These are phyloP conservation scores for Gossypium schwendimanii DNA, from an alignment of 441 rosid species.

Conservation along the genomic window DNA sequence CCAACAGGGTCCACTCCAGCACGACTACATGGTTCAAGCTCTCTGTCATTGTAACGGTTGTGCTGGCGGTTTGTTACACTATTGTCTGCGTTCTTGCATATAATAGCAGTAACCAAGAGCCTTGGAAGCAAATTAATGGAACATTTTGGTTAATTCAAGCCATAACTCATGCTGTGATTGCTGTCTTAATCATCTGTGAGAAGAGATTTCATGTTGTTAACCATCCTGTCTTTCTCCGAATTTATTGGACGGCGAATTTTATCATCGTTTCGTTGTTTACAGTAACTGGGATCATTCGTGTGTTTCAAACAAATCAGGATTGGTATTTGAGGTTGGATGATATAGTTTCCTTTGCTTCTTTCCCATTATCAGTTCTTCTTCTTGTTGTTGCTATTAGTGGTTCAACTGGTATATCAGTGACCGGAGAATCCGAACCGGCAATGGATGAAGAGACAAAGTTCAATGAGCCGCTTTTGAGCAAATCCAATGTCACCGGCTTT, in stretches of 20 bases:
- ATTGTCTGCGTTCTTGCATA: constrained; percentile 43
- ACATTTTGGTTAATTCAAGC: constrained; percentile 70
- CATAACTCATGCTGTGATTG: constrained; percentile 50
- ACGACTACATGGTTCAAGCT: constrained; percentile 46
- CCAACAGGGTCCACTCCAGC: constrained; percentile 22
- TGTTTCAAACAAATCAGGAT: constrained; percentile 20
- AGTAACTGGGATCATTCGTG: constrained; percentile 45
- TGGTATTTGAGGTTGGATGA: constrained; percentile 42
- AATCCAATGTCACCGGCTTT: constrained; percentile 44
- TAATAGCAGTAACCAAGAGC: constrained; percentile 24
- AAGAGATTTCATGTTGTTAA: constrained; percentile 52
- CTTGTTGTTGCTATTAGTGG: constrained; percentile 53
- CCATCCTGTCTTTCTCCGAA: constrained; percentile 59
- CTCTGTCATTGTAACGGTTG: constrained; percentile 29
- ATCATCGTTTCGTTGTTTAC: constrained; percentile 36
- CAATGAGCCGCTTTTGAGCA: constrained; percentile 29
- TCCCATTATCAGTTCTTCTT: constrained; percentile 57
- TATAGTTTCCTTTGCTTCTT: constrained; percentile 36
- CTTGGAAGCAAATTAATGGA: constrained; percentile 37
- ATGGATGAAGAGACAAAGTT: constrained; percentile 20
- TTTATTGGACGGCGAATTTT: constrained; percentile 56
- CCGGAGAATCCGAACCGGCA: constrained; percentile 23
- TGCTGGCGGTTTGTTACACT: constrained; percentile 41
- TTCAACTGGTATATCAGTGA: constrained; percentile 43
- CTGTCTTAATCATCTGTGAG: constrained; percentile 55